Conservation (phyloP, 257 asterid genomes). For the Orobanche coerulescens region DNA sequence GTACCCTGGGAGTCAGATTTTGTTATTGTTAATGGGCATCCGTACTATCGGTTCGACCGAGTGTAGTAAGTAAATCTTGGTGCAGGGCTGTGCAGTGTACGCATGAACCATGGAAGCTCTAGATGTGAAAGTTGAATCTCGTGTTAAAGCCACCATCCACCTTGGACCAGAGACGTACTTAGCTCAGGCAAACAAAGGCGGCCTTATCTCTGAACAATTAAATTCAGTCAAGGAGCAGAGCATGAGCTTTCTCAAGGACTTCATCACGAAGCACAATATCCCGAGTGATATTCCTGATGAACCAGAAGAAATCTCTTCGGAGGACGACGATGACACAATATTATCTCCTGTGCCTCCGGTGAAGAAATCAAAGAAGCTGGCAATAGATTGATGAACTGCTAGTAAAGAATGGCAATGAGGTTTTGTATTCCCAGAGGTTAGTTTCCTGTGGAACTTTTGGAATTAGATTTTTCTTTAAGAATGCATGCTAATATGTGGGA, state of each 20-base stretch:
- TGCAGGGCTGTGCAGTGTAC: too few relatives aligned
- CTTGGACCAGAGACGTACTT: slow-evolving; percentile 72
- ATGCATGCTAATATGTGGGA: too few relatives aligned
- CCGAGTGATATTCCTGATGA: slow-evolving; percentile 88
- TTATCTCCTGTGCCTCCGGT: slow-evolving; percentile 44
- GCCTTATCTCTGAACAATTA: slow-evolving; percentile 69
- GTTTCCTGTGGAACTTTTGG: too few relatives aligned
- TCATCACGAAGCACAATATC: slow-evolving; percentile 67
- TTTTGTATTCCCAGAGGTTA: too few relatives aligned
- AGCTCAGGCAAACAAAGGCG: slow-evolving; percentile 45
- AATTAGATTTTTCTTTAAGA: too few relatives aligned
- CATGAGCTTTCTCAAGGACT: slow-evolving; percentile 77
- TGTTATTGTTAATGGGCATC: too few relatives aligned
- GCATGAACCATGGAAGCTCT: slow-evolving; percentile 36
- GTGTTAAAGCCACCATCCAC: slow-evolving; percentile 55
- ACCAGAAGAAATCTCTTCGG: slow-evolving; percentile 68
- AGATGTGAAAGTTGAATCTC: slow-evolving; percentile 20
- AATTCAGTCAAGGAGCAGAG: slow-evolving; percentile 68
- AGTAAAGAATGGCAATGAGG: too few relatives aligned
- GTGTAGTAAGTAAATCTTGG: too few relatives aligned
- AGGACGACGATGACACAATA: slow-evolving; percentile 46
- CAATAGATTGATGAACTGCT: slow-evolving; percentile 28
- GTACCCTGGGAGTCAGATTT: too few relatives aligned
- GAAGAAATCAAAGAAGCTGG: slow-evolving; percentile 61
- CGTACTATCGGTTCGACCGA: too few relatives aligned